Evolutionary conservation across 2,329 filamentous ascomycete genomes (phyloP), one percentile per base, ranked within the genome.

Genomic region (Didymella arachidicola): DNA sequence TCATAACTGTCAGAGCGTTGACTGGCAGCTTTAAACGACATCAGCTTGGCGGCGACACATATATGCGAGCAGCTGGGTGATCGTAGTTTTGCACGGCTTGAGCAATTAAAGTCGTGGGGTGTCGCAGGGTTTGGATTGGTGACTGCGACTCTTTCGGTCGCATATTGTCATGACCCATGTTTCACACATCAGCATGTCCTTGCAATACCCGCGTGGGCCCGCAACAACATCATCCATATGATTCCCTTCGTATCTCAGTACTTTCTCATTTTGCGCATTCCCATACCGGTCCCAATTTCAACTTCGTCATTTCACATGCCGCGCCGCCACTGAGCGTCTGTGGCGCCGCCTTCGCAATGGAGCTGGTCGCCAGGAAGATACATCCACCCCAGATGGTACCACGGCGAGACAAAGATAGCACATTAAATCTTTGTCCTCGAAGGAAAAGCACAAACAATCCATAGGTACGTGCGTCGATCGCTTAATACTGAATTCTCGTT

Each of bases 81-180:
- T 36, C 59, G 55, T 48, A 45, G 55, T 38, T 59, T 22, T 19
- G 42, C 34, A n/a, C 49, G 50, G 32, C 47, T 46, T 47, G 32
- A 49, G 29, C 42, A 62, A 58, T 44, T 34, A 48, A 43, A 56
- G 61, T 41, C 52, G 50, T 55, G 60, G 62, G 51, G 42, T 59
- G 61, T 64, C 57, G 51, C 66, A 60, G 53, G 53, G 18, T 53
- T 53, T 44, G 57, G 55, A 62, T 48, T 54, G 45, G 49, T 38
- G 51, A 60, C 57, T 72, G 72, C 67, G 66, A 75, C 72, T 64
- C 36, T 43, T 54, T 32, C 48, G 61, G 72, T 75, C 68, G 69
- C 72, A 74, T 71, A 70, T 65, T 72, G 53, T 58, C 68, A 66
- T 54, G 62, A 57, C 63, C 62, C 62, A 63, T 59, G 72, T 75